Base-by-base conservation (phyloP, 139 green algal species). In the Asterochloris sp. region DNA sequence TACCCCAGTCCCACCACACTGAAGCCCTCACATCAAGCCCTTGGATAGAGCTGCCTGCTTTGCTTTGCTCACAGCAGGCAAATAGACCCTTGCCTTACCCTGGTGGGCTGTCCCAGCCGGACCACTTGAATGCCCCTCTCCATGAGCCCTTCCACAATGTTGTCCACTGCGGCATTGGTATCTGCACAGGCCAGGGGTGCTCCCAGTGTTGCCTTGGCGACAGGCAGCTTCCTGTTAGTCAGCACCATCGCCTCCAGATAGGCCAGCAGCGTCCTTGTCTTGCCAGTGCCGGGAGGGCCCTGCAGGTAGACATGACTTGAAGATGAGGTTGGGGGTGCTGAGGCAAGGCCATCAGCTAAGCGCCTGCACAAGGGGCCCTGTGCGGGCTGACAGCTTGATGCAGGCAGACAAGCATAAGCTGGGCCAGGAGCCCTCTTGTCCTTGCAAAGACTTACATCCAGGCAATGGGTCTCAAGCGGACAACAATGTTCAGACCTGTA, bases 101-200 rank as follows among this genome's bases (percentile, higher is more conserved):
- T 85, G 10, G 88, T 85, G 0, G 88, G 80, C 38, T 90, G 82
- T 2, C 95, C 95, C 23, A 98, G 62, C 27, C 95, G 89, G 60
- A 98, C 93, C 10, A 94, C 93, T 11, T 74, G 61, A 10, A 98
- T 69, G 12, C 90, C 90, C 13, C 77, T 62, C 69, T 76, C 81
- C 60, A 90, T 61, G 74, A 98, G 84, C 12, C 96, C 96, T 78
- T 96, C 90, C 29, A 98, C 84, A 62, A 98, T 69, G 89, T 99
- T 99, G 86, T 98, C 95, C 0, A 93, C 92, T 9, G 96, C 95
- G 2, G 94, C 94, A 62, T 97, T 97, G 76, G 93, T 97, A 81
- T 95, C 92, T 9, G 87, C 91, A 61, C 86, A 88, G 0, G 91
- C 93, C 62, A 97, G 88, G 89, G 4, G 83, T 83, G 73, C 86